These are phyloP conservation scores for Hondaea fermentalgiana DNA, from an alignment of 108 stramenopile genomes.

Conservation along the genomic window DNA sequence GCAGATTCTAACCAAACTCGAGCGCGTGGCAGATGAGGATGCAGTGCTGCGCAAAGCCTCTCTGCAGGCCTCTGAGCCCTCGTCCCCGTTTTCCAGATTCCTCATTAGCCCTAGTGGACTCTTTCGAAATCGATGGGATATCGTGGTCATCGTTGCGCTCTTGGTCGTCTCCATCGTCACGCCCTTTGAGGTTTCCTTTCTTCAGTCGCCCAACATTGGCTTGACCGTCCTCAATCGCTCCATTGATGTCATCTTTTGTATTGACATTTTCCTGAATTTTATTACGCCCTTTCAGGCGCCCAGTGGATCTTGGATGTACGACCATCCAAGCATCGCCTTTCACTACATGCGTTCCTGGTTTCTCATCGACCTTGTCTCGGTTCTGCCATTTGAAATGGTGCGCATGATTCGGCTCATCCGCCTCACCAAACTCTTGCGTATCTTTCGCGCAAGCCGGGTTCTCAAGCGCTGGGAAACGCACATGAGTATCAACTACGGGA, in stretches of 20 bases:
- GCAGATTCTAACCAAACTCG: neutral
- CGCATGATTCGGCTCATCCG: neutral
- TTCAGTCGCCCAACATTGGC: neutral
- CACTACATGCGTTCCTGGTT: neutral
- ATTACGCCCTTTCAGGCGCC: neutral
- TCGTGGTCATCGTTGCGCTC: slow-evolving; percentile 11
- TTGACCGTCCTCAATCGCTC: neutral
- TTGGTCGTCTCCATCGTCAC: neutral
- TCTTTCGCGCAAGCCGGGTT: neutral
- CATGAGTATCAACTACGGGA: neutral
- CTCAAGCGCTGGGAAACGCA: neutral
- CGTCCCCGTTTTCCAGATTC: neutral
- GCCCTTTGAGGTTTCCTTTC: neutral
- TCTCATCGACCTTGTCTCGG: neutral
- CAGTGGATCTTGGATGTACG: neutral
- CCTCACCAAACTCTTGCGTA: neutral
- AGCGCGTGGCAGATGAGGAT: neutral
- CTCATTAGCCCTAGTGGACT: neutral
- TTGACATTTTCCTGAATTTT: slow-evolving; percentile 18
- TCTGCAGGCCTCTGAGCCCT: neutral
- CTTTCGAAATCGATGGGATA: neutral
- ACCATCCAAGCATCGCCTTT: neutral
- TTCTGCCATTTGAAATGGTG: neutral
- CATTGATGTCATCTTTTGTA: neutral
- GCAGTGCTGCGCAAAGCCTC: neutral